phyloP scores from a whole-genome alignment of 331 rosid species.

The Malus hybrid region DNA sequence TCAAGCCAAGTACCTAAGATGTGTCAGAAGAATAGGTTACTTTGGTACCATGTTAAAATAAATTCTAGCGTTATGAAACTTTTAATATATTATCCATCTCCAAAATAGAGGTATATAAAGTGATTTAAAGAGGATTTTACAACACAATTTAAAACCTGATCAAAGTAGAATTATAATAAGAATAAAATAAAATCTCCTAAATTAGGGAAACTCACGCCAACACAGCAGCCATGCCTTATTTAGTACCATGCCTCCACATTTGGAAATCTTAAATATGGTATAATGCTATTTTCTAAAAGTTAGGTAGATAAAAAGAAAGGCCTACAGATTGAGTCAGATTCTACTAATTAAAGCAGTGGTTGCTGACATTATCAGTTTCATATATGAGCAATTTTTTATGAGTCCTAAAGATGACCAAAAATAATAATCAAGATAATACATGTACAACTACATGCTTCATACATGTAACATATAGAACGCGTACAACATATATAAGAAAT shows the following conservation, averaged over 20 bases:
- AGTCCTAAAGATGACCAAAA: slow-evolving; percentile 4
- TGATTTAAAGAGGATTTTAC: background rate
- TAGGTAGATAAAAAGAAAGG: slow-evolving; percentile 9
- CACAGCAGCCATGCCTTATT: background rate
- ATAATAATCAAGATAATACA: background rate
- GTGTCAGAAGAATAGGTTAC: too few species aligned
- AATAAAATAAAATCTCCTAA: too few species aligned
- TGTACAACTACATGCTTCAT: background rate
- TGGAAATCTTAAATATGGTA: background rate
- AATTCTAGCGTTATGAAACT: too few species aligned
- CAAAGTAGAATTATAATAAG: background rate
- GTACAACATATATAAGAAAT: background rate
- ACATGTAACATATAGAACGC: background rate
- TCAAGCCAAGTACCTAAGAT: too few species aligned
- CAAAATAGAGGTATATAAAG: background rate
- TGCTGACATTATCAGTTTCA: slow-evolving; percentile 35
- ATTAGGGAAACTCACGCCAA: background rate
- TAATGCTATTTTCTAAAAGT: background rate
- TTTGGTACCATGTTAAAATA: too few species aligned
- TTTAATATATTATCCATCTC: background rate
- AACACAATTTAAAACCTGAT: background rate
- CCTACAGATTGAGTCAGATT: slow-evolving; percentile 40
- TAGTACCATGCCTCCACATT: background rate
- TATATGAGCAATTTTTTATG: slow-evolving; percentile 12
- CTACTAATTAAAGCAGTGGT: slow-evolving; percentile 41